These are phyloP conservation scores for Coemansia sp. DNA, from an alignment of 192 early-diverging fungal genomes.

Conservation along the genomic window DNA sequence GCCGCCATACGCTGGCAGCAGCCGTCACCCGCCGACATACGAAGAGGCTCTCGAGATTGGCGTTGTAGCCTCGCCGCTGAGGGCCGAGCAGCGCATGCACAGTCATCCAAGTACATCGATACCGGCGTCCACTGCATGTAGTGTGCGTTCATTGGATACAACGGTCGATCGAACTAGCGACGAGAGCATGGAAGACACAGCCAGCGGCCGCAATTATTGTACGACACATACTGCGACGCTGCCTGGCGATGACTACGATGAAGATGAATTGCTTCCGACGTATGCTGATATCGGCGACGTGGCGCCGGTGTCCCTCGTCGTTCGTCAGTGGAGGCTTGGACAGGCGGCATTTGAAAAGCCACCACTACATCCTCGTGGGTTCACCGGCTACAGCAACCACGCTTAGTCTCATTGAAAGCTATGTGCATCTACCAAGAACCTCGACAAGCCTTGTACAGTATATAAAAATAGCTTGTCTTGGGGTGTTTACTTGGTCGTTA, in stretches of 20 bases:
- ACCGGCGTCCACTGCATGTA: constrained; percentile 9
- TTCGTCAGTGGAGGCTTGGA: constrained; percentile 37
- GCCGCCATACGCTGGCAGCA: constrained; percentile 47
- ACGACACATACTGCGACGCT: background rate
- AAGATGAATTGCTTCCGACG: constrained; percentile 15
- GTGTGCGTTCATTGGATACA: background rate
- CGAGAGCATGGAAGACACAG: constrained; percentile 11
- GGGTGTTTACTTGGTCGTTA: background rate
- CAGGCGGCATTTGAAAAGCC: constrained; percentile 48
- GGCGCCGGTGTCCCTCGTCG: constrained; percentile 20
- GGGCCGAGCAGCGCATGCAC: constrained; percentile 38
- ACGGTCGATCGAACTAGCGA: background rate
- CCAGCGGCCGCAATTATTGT: background rate
- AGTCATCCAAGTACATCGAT: background rate
- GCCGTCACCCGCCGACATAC: constrained; percentile 42
- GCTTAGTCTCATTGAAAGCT: background rate
- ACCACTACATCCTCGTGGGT: constrained; percentile 22
- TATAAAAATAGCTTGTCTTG: background rate
- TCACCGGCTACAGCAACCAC: background rate
- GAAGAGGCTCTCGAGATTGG: constrained; percentile 50
- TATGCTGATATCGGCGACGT: constrained; percentile 24
- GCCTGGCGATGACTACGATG: background rate
- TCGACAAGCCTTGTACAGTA: background rate
- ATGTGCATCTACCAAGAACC: background rate
- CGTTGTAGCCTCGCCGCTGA: constrained; percentile 47